Percentiles rank a stretch among this genome's conserved stretches.
Evolutionary conservation across 345 rosid species (phyloP).

Genomic region (Eucalyptus regnans): DNA sequence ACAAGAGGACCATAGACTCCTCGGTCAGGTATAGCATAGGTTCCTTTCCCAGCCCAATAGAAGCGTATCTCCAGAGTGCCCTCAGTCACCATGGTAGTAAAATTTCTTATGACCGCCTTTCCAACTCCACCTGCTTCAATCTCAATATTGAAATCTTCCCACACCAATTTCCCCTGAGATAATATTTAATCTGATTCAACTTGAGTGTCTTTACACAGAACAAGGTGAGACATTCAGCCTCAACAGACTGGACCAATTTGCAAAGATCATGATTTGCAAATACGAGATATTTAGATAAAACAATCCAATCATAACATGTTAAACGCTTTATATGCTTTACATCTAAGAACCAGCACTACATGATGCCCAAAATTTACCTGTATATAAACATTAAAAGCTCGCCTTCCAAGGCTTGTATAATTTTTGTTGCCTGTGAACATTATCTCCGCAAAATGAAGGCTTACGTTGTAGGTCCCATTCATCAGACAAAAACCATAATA

Average conservation of each 20-base stretch:
- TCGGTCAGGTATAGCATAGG: background rate
- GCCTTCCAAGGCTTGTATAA: background rate
- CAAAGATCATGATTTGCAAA: background rate
- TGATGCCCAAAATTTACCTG: too few relatives aligned
- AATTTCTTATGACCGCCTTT: constrained; percentile 10
- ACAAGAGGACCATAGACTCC: constrained; percentile 57
- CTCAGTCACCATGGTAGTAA: constrained; percentile 6
- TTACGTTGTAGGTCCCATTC: background rate
- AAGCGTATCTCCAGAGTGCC: constrained; percentile 40
- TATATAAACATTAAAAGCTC: too few relatives aligned
- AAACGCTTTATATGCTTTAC: too few relatives aligned
- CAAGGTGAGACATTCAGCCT: background rate
- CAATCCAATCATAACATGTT: too few relatives aligned
- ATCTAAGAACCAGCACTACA: too few relatives aligned
- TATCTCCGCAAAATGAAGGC: constrained; percentile 1
- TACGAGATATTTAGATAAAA: background rate
- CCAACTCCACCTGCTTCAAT: constrained; percentile 26
- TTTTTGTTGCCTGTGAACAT: background rate
- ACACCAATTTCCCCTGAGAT: constrained; percentile 33
- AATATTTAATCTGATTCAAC: too few relatives aligned
- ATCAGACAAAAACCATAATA: background rate
- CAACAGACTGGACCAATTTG: background rate
- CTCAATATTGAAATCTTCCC: constrained; percentile 41
- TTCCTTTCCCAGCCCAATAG: constrained; percentile 63
- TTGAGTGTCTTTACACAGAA: background rate